phyloP scores from a whole-genome alignment of 768 basidiomycete species.

The Trametes coccinea region DNA sequence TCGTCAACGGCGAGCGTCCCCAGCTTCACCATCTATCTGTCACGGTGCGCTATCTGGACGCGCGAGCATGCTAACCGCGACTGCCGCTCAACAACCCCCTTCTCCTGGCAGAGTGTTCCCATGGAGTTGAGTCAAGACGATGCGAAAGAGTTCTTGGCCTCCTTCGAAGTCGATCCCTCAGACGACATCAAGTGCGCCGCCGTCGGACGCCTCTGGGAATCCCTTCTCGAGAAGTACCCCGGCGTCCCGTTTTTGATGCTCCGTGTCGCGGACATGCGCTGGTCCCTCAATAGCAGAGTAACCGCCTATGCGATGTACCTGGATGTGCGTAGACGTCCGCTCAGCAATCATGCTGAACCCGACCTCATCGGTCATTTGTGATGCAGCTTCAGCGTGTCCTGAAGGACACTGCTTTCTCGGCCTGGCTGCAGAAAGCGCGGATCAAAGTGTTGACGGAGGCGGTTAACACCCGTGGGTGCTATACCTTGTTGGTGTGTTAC shows the following conservation, averaged over 20 bases:
- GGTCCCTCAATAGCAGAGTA: slow-evolving; percentile 14
- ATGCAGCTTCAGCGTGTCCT: slow-evolving; percentile 12
- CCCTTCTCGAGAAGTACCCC: slow-evolving; percentile 16
- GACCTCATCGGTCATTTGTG: background rate
- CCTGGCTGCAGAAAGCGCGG: slow-evolving; percentile 10
- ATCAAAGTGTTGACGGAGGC: slow-evolving; percentile 8
- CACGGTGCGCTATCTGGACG: slow-evolving; percentile 12
- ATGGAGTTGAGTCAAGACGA: slow-evolving; percentile 13
- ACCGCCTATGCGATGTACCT: slow-evolving; percentile 19
- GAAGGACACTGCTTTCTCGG: slow-evolving; percentile 11
- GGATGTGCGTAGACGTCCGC: slow-evolving; percentile 8
- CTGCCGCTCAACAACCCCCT: background rate
- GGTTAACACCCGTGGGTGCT: slow-evolving; percentile 11
- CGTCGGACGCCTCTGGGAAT: slow-evolving; percentile 16
- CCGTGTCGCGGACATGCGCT: slow-evolving; percentile 20
- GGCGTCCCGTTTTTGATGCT: slow-evolving; percentile 15
- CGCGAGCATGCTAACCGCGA: background rate
- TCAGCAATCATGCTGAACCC: background rate
- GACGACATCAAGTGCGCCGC: slow-evolving; percentile 16
- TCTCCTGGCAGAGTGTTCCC: slow-evolving; percentile 7
- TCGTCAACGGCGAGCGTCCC: slow-evolving; percentile 18
- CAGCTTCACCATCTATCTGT: slow-evolving; percentile 14
- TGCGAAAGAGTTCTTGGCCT: slow-evolving; percentile 8
- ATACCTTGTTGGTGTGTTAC: too few species aligned
- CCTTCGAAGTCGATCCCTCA: slow-evolving; percentile 9